Conservation (phyloP, 495 filamentous ascomycete genomes). For the Neurospora pannonica region DNA sequence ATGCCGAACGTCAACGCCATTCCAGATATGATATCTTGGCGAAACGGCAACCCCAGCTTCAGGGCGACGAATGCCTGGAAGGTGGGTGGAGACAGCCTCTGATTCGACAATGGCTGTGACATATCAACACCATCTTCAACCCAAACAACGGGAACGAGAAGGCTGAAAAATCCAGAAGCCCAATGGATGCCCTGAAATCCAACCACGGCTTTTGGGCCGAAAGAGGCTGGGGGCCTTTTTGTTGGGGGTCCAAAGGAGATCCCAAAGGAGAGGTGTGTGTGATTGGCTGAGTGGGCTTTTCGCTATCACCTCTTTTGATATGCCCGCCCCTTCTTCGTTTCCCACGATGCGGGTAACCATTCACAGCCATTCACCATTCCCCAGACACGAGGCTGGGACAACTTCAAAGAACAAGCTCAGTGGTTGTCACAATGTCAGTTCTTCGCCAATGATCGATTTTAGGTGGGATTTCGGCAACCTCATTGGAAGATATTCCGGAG, state of each 20-base stretch:
- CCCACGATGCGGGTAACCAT: background rate
- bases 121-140: constrained; percentile 19
- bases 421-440: constrained; percentile 10
- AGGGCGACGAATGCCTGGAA: constrained; percentile 1
- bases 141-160: constrained; percentile 27
- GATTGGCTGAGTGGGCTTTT: constrained; percentile 11
- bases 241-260: background rate
- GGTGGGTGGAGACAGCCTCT: constrained; percentile 21
- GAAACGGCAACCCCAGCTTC: background rate
- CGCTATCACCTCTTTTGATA: background rate
- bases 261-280: constrained; percentile 6
- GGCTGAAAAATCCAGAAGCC: constrained; percentile 10
- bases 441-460: constrained; percentile 18
- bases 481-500: constrained; percentile 18
- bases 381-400: constrained; percentile 13
- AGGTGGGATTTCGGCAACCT: background rate
- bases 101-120: constrained; percentile 32
- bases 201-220: constrained; percentile 14
- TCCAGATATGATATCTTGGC: background rate
- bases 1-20: background rate
- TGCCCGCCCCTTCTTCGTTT: background rate
- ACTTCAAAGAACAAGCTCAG: background rate
- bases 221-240: constrained; percentile 7
- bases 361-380: background rate
- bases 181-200: background rate